phyloP scores from a whole-genome alignment of 305 asterid species.

The Fraxinus platypoda region DNA sequence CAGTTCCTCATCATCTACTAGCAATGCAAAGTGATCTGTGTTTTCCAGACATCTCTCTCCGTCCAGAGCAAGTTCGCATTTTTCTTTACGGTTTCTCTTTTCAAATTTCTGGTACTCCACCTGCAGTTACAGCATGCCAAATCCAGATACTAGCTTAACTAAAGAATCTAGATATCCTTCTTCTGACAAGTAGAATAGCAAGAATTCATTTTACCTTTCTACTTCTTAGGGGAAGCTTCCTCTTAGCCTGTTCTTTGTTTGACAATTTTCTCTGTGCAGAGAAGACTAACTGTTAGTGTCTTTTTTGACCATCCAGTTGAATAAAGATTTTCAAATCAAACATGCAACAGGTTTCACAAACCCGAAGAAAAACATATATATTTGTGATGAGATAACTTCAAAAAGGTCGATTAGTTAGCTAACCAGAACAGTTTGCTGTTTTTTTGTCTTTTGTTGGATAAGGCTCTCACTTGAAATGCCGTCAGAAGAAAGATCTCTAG shows the following conservation, averaged over 20 bases:
- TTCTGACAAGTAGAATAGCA: constrained; percentile 1
- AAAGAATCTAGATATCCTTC: neutral
- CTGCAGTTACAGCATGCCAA: constrained; percentile 32
- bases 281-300: constrained; percentile 13
- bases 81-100: constrained; percentile 47
- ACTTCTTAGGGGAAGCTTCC: constrained; percentile 51
- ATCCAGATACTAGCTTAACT: constrained; percentile 4
- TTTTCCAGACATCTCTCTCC: constrained; percentile 44
- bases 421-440: constrained; percentile 61
- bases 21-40: constrained; percentile 39
- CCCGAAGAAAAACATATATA: neutral
- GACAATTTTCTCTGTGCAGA: constrained; percentile 61
- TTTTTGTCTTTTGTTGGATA: constrained; percentile 52
- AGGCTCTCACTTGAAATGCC: constrained; percentile 31
- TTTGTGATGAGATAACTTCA: constrained; percentile 8
- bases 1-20: constrained; percentile 89
- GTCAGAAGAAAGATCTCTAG: constrained; percentile 38
- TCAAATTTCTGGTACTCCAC: constrained; percentile 48
- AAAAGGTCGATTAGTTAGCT: constrained; percentile 33
- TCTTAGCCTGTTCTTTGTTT: constrained; percentile 58
- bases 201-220: constrained; percentile 47
- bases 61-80: constrained; percentile 74
- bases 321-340: neutral
- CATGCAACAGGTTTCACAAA: constrained; percentile 12
- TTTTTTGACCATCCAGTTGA: constrained; percentile 17